A percentile compares a stretch with the other conserved stretches of the same genome.
phyloP scores from a whole-genome alignment of 2,329 filamentous ascomycete genomes.

The Ceratocystis destructans region DNA sequence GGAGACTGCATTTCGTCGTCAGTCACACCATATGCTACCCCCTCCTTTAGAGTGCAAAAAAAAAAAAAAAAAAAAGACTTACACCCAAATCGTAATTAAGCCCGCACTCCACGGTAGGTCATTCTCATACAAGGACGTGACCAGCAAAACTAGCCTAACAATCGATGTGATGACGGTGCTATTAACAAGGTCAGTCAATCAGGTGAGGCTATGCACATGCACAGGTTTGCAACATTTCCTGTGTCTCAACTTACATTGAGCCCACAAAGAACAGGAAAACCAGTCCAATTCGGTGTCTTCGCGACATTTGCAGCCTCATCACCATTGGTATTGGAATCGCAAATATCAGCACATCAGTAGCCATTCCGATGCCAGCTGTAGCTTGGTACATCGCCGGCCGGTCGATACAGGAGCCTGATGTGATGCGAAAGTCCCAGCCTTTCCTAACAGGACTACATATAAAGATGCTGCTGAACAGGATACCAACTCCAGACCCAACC shows the following conservation, averaged over 20 bases:
- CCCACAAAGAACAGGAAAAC: background rate
- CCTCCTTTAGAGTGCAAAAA: too few species aligned
- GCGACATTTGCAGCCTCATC: background rate
- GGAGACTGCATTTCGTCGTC: background rate
- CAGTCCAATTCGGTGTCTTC: background rate
- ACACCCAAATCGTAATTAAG: constrained; percentile 2
- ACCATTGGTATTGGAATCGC: background rate
- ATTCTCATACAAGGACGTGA: background rate
- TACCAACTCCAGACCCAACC: background rate
- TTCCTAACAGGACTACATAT: constrained; percentile 1
- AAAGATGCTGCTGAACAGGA: background rate
- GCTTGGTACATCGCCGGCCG: background rate
- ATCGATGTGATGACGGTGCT: constrained; percentile 4
- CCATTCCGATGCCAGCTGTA: background rate
- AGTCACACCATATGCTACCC: background rate
- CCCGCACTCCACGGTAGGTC: background rate
- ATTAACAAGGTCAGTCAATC: background rate
- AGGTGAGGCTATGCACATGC: background rate
- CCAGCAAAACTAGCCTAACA: background rate
- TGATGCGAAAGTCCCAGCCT: background rate
- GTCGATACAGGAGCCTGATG: background rate
- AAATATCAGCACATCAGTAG: background rate
- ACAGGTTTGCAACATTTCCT: background rate
- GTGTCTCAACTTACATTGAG: background rate
- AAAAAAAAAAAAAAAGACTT: background rate